A percentile compares a stretch with the other conserved stretches of the same genome.
Evolutionary conservation across 345 rosid genomes (phyloP).

Genomic region (Ceriops tagal): DNA sequence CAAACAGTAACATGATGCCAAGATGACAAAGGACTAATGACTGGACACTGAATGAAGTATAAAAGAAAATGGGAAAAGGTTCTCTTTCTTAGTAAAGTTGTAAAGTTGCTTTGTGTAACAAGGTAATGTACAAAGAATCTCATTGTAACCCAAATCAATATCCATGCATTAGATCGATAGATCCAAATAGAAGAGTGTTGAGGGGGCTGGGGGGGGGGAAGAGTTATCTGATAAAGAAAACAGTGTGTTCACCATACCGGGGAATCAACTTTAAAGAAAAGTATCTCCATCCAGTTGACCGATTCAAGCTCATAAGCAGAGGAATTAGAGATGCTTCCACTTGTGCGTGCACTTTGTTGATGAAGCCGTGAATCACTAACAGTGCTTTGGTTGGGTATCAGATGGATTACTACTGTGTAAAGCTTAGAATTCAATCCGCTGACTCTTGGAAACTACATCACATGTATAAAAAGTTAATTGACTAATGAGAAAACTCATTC

Average conservation of each 20-base stretch:
- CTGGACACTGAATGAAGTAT: not conserved
- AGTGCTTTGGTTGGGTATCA: constrained; percentile 45
- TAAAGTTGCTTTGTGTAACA: not conserved
- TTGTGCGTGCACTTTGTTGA: constrained; percentile 86
- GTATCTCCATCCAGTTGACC: constrained; percentile 79
- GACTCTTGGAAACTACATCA: constrained; percentile 60
- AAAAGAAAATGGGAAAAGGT: not conserved
- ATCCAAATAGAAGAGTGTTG: not conserved
- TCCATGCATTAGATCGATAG: not conserved
- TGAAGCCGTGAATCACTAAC: constrained; percentile 44
- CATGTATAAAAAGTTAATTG: constrained; percentile 20
- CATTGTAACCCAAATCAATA: not conserved
- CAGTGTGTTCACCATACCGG: constrained; percentile 38
- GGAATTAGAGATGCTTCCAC: constrained; percentile 55
- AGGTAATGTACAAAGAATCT: not conserved
- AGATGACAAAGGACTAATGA: not conserved
- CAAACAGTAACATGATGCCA: not conserved
- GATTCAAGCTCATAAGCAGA: constrained; percentile 48
- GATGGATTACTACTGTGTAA: constrained; percentile 56
- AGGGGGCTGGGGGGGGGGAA: not conserved
- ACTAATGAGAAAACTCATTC: constrained; percentile 12
- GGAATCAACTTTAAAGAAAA: constrained; percentile 82
- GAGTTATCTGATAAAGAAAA: not conserved
- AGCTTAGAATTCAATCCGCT: constrained; percentile 62
- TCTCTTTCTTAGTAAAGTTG: no score